phyloP scores from a whole-genome alignment of 2,329 filamentous ascomycete species.

The Curvularia sp. region DNA sequence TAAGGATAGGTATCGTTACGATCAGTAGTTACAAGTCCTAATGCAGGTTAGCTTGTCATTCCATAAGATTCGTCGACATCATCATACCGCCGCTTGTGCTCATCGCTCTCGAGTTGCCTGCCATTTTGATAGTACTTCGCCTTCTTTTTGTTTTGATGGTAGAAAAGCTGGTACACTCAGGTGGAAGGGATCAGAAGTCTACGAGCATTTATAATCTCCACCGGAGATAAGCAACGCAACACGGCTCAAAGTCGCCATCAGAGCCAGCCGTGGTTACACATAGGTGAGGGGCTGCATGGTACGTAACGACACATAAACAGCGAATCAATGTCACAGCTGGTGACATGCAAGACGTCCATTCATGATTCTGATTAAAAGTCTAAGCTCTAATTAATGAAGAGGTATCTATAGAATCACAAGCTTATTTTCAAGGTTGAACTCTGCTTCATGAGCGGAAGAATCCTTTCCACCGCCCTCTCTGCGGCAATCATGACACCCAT shows the following conservation, averaged over 20 bases:
- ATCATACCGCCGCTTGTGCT: neutral
- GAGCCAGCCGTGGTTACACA: neutral
- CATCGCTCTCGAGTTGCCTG: neutral
- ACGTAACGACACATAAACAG: neutral
- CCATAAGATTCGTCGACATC: neutral
- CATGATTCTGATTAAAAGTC: neutral
- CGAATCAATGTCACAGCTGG: neutral
- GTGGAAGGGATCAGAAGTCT: neutral
- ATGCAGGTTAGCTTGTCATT: neutral
- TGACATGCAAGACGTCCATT: neutral
- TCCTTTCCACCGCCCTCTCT: conserved; percentile 60
- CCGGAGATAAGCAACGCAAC: neutral
- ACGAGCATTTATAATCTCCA: neutral
- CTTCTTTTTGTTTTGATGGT: neutral
- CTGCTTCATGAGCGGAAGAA: conserved; percentile 41
- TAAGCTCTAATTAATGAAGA: neutral
- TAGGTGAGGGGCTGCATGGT: neutral
- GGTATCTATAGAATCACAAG: neutral
- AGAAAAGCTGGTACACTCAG: neutral
- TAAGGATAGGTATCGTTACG: conserved; percentile 62
- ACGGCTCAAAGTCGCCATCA: neutral
- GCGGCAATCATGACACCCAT: conserved; percentile 64
- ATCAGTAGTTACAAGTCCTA: conserved; percentile 24
- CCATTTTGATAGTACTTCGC: neutral
- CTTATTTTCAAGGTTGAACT: neutral